Conservation (phyloP, 208 protist genomes). For the Porcisia hertigi region DNA sequence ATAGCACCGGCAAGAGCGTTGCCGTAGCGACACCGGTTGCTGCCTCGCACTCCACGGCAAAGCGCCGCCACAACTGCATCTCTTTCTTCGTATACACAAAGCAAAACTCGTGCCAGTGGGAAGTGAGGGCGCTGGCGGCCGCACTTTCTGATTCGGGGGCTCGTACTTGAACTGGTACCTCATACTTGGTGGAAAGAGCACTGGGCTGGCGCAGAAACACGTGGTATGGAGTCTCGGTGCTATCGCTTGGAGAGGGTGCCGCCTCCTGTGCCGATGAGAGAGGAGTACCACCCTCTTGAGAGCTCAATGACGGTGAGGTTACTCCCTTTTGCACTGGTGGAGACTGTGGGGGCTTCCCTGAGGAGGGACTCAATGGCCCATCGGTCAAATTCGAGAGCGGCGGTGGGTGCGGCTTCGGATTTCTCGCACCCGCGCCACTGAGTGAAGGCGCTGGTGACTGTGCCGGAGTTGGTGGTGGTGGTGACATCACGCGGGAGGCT, state of each 20-base stretch:
- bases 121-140: background rate
- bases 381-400: slow-evolving; percentile 1
- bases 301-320: background rate
- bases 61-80: slow-evolving; percentile 27
- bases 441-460: background rate
- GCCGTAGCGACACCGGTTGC: background rate
- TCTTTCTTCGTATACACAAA: slow-evolving; percentile 45
- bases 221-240: slow-evolving; percentile 2
- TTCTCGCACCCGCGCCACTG: background rate
- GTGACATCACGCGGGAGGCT: background rate
- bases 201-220: slow-evolving; percentile 5
- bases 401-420: background rate
- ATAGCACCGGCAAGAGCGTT: slow-evolving; percentile 26
- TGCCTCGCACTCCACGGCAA: slow-evolving; percentile 22
- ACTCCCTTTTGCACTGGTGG: background rate
- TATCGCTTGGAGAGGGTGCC: background rate
- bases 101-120: slow-evolving; percentile 1
- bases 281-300: background rate
- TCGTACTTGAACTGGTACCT: slow-evolving; percentile 23
- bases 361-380: background rate
- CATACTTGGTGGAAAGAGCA: background rate
- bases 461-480: background rate
- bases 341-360: background rate
- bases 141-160: background rate
- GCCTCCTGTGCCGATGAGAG: background rate